Evolutionary conservation across 176 grass and related monocot species (phyloP), one percentile per base, ranked within the genome.

Genomic region (Thalia dealbata): DNA sequence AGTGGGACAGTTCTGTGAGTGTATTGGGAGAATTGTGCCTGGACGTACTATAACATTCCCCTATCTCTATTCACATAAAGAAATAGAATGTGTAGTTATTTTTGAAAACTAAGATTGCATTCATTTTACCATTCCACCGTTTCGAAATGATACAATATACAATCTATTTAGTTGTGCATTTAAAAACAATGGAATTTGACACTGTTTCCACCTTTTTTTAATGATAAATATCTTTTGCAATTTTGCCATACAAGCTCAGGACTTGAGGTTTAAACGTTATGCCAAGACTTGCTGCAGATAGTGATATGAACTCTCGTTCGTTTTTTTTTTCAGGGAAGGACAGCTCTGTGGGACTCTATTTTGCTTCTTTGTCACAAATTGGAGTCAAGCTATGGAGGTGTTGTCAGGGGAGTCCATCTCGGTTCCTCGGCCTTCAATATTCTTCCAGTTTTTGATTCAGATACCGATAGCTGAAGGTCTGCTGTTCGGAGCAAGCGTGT

Each of bases 321-420:
- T 14, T 19, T 46, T 58, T 44, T 62, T 62, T 21, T 43, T 30
- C 83, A 97, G 93, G 93, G 93, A 84, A 90, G 93, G 79, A 97
- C 93, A 51, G 93, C 93, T 59, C 60, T 97, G 35, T 97, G 87
- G 93, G 93, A 97, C 86, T 81, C 93, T 42, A 90, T 97, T 84
- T 83, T 97, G 81, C 89, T 97, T 70, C 72, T 97, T 23, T 97
- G 93, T 66, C 82, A 97, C 80, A 91, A 84, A 77, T 88, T 97
- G 75, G 88, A 90, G 3, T 50, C 78, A 70, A 87, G 82, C 24
- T 97, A 97, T 77, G 89, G 89, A 0, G 78, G 93, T 66, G 74
- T 92, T 30, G 83, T 97, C 29, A 91, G 89, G 70, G 93, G 93
- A 75, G 86, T 90, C 78, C 89, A 92, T 83, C 82, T 97, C 52